Evolutionary conservation across 345 rosid species (phyloP).

Genomic region (Camelina laxa): DNA sequence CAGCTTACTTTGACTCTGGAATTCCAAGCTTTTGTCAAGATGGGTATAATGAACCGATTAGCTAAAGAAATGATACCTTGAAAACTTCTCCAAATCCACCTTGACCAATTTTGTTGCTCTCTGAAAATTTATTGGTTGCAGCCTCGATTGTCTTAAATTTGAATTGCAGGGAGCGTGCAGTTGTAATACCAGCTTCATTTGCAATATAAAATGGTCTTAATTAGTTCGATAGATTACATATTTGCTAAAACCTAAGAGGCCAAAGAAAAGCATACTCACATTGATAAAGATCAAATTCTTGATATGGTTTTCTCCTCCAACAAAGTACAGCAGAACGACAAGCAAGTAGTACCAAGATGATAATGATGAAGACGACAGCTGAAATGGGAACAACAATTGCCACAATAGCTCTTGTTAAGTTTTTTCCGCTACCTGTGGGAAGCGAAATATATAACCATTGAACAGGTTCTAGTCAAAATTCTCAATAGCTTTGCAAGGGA

Average conservation of each 20-base stretch:
- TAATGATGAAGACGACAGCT: not conserved
- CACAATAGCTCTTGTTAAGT: not conserved
- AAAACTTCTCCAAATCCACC: constrained; percentile 12
- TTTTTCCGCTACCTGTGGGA: too few relatives aligned
- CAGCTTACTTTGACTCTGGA: too few relatives aligned
- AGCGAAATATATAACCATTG: not conserved
- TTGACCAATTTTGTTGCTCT: not conserved
- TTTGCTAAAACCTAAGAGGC: not conserved
- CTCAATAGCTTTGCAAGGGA: too few relatives aligned
- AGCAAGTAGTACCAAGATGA: not conserved
- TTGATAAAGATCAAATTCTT: not conserved
- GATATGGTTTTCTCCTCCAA: constrained; percentile 6
- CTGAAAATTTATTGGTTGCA: not conserved
- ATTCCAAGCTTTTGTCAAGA: too few relatives aligned
- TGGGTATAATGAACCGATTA: not conserved
- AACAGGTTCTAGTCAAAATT: not conserved
- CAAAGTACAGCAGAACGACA: not conserved
- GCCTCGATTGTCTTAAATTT: not conserved
- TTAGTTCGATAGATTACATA: not conserved
- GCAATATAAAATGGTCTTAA: not conserved
- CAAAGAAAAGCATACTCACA: not conserved
- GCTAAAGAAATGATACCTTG: not conserved
- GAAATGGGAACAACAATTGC: not conserved
- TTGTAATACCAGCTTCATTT: not conserved
- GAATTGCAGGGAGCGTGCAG: not conserved